phyloP scores from a whole-genome alignment of 2,329 filamentous ascomycete species.

The Pseudocercospora fuligena region DNA sequence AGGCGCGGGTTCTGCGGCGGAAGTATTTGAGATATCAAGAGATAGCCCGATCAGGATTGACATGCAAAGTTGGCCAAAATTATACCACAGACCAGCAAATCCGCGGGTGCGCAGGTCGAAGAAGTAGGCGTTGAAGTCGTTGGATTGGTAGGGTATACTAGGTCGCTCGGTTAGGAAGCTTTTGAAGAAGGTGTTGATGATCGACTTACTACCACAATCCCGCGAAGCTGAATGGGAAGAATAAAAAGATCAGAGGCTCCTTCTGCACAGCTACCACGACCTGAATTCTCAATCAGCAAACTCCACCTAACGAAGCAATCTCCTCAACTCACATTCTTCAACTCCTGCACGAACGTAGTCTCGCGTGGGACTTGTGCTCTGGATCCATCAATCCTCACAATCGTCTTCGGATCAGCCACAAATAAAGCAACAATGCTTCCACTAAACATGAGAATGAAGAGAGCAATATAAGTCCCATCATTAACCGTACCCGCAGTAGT shows the following conservation, averaged over 20 bases:
- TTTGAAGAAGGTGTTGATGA: background rate
- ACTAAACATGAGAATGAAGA: constrained; percentile 5
- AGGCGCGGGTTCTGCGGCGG: constrained; percentile 1
- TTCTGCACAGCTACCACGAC: constrained; percentile 9
- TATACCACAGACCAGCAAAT: constrained; percentile 8
- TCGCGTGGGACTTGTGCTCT: background rate
- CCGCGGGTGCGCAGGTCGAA: constrained; percentile 9
- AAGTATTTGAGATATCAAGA: constrained; percentile 10
- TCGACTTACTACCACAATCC: constrained; percentile 9
- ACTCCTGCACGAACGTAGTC: constrained; percentile 9
- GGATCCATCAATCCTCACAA: constrained; percentile 4
- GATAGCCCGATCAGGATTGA: background rate
- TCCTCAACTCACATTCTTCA: constrained; percentile 7
- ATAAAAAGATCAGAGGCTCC: constrained; percentile 3
- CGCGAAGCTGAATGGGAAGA: constrained; percentile 11
- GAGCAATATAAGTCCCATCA: constrained; percentile 8
- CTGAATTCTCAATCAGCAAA: background rate
- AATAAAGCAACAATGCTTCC: constrained; percentile 4
- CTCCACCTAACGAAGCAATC: background rate
- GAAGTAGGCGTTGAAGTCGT: constrained; percentile 13
- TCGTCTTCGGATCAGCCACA: background rate
- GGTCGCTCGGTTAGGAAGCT: background rate
- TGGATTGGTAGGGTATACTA: constrained; percentile 12
- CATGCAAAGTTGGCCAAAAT: constrained; percentile 6
- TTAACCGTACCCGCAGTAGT: background rate